Evolutionary conservation across 768 basidiomycete genomes (phyloP), one percentile per base, ranked within the genome.

Genomic region (Trametes cubensis): DNA sequence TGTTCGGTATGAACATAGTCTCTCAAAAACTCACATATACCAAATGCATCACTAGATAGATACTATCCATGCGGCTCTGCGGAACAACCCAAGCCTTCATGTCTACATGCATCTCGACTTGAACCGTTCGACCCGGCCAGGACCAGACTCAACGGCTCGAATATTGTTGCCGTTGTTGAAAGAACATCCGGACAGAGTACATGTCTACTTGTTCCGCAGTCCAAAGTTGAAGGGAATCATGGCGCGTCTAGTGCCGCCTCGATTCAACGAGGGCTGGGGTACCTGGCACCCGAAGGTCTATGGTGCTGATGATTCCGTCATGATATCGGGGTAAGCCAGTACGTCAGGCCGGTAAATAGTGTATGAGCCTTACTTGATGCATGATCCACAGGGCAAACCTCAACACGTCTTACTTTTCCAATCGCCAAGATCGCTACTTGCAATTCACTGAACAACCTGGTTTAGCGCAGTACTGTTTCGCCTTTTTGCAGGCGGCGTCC

Each of bases 231-330:
- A 85, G 18, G 90, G 92, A 0, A 60, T 92, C 26, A 79, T 92
- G 73, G 84, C 90, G 30, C 83, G 80, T 58, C 62, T 96, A 28
- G 87, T 98, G 7, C 97, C 97, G 7, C 88, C 91, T 23, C 81
- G 97, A 56, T 97, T 94, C 76, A 96, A 99, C 68, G 97, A 99
- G 76, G 97, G 95, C 1, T 98, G 95, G 92, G 67, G 70, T 6
- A 94, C 95, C 2, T 98, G 95, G 95, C 97, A 98, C 72, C 89
- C 93, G 4, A 99, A 99, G 75, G 83, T 95, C 58, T 99, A 99
- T 70, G 94, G 94, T 20, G 88, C 84, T 0, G 97, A 99, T 72
- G 88, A 98, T 70, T 87, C 95, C 55, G 82, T 99, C 45, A 86
- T 99, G 73, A 86, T 99, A 62, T 93, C 87, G 68, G 97, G 97